phyloP scores from a whole-genome alignment of 768 basidiomycete genomes.

The Leccinum disarticulatum region DNA sequence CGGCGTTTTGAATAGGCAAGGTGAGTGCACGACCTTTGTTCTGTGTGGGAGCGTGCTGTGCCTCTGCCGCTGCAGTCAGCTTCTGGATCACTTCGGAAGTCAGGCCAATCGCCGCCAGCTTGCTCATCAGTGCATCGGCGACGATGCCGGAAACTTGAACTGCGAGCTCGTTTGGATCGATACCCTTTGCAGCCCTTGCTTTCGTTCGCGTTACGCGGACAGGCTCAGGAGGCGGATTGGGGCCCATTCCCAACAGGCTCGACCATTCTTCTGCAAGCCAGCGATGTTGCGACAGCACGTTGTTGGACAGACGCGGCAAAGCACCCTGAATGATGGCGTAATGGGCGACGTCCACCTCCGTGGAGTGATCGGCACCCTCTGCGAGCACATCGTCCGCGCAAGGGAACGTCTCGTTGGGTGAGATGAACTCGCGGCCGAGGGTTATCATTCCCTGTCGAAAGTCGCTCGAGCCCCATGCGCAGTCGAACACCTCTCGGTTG shows the following conservation, averaged over 20 bases:
- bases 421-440: constrained; percentile 4
- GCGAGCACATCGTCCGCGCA: background rate
- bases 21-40: background rate
- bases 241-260: constrained; percentile 4
- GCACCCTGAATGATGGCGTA: background rate
- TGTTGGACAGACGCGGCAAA: constrained; percentile 4
- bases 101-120: background rate
- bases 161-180: background rate
- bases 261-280: constrained; percentile 8
- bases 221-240: background rate
- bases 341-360: background rate
- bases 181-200: background rate
- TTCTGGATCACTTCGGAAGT: background rate
- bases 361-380: constrained; percentile 5
- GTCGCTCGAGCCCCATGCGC: background rate
- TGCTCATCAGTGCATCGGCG: background rate
- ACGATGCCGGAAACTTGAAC: background rate
- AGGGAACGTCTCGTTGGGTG: background rate
- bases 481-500: background rate
- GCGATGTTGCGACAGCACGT: background rate
- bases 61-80: background rate
- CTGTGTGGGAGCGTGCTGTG: background rate
- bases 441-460: constrained; percentile 12
- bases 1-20: too few species aligned
- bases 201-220: background rate